Evolutionary conservation across 2,329 filamentous ascomycete genomes (phyloP), one percentile per base, ranked within the genome.

Genomic region (Annulohypoxylon truncatum): DNA sequence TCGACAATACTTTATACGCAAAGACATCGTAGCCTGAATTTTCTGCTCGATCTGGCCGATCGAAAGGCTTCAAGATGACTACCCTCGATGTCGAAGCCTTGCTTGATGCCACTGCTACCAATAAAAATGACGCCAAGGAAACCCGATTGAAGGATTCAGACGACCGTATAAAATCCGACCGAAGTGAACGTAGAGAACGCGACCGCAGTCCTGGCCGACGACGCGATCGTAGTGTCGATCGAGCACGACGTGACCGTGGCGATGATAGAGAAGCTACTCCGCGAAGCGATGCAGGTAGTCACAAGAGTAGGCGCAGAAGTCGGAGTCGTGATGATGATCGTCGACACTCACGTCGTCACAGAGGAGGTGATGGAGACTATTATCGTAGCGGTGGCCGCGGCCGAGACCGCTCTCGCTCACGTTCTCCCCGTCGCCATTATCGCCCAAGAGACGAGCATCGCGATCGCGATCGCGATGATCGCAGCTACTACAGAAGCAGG

Each of bases 21-120:
- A 52, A 54, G 28, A 44, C 5, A 26, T 33, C 15, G n/a, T 28
- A 62, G 50, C 28, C 28, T 52, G 4, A 48, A 28, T 9, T 35
- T 51, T 48, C 29, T 15, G 18, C 56, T 58, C 24, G n/a, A 35
- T 53, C 56, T 44, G 42, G 50, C 48, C 66, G 60, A 42, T 42
- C n/a, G 38, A 18, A 65, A 50, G 51, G 47, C 61, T 67, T 51
- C 51, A 80, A 71, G 68, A 85, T 86, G 83, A 79, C 82, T 55
- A 82, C 79, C 61, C 77, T 85, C 73, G 93, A 97, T 77, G 93
- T 97, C 74, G 94, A 97, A 84, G 93, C 93, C 71, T 87, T 97
- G 71, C 89, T 97, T 73, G 94, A 97, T 80, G 92, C 92, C 54
- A 93, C 92, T 68, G 92, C 92, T 55, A 90, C 89, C 77, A 84